Evolutionary conservation across 805 yeast genomes (phyloP).

Genomic region (Debaryomyces tyrocola): DNA sequence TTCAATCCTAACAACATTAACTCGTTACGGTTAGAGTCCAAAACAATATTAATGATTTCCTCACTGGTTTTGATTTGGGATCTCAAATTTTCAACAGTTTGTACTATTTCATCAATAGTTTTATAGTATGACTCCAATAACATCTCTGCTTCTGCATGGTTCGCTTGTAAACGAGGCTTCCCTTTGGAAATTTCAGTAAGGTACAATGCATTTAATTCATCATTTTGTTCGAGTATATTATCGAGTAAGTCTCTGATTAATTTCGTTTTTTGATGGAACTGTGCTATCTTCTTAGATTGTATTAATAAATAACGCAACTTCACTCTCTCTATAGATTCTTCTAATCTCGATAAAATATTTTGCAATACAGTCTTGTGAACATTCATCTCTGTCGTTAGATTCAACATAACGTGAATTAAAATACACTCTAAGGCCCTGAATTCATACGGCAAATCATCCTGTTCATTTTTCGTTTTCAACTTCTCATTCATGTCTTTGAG

Average conservation of each 20-base stretch:
- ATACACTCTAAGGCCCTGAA: slow-evolving; percentile 88
- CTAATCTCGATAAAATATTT: slow-evolving; percentile 74
- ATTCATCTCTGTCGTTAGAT: slow-evolving; percentile 82
- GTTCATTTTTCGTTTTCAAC: slow-evolving; percentile 33
- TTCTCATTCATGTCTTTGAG: slow-evolving; percentile 42
- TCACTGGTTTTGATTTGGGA: slow-evolving; percentile 91
- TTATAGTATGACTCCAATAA: slow-evolving; percentile 86
- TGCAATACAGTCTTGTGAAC: slow-evolving; percentile 76
- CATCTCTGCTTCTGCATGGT: slow-evolving; percentile 88
- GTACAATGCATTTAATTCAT: slow-evolving; percentile 78
- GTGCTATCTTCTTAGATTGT: slow-evolving; percentile 80
- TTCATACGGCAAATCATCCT: slow-evolving; percentile 68
- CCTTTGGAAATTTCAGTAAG: slow-evolving; percentile 59
- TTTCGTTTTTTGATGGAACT: slow-evolving; percentile 80
- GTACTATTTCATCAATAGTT: slow-evolving; percentile 92
- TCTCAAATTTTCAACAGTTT: slow-evolving; percentile 72
- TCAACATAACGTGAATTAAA: slow-evolving; percentile 73
- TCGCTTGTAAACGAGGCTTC: slow-evolving; percentile 49
- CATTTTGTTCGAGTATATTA: slow-evolving; percentile 85
- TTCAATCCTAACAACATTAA: slow-evolving; percentile 84
- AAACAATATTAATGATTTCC: slow-evolving; percentile 87
- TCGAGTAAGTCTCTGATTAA: slow-evolving; percentile 82
- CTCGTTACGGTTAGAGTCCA: slow-evolving; percentile 93
- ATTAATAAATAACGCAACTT: slow-evolving; percentile 76
- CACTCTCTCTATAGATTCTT: slow-evolving; percentile 75